phyloP scores from a whole-genome alignment of 1,139 yeast species.

The Oligophagozyma castellii region DNA sequence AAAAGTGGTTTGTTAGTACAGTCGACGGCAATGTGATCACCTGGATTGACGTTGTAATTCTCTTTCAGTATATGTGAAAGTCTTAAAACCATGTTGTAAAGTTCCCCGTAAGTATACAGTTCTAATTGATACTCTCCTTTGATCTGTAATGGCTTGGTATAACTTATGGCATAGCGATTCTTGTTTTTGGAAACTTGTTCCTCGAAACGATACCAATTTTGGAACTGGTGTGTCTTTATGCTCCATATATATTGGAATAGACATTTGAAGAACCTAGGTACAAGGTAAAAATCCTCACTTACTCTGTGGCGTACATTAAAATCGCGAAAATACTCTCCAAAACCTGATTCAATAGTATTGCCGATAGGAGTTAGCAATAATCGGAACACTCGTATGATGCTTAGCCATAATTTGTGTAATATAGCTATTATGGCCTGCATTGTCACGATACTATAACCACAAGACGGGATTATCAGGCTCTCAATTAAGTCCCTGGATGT shows the following conservation, averaged over 20 bases:
- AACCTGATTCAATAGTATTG: constrained; percentile 6
- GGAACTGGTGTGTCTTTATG: constrained; percentile 34
- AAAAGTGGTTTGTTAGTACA: constrained; percentile 78
- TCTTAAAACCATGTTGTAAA: constrained; percentile 50
- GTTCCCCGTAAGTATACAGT: constrained; percentile 50
- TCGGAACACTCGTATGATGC: constrained; percentile 9
- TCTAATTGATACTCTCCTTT: constrained; percentile 48
- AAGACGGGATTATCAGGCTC: too few relatives aligned
- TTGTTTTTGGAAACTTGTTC: constrained; percentile 36
- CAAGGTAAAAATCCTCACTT: constrained; percentile 39
- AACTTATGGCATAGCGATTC: constrained; percentile 42
- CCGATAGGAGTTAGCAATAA: constrained; percentile 10
- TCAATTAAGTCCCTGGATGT: too few relatives aligned
- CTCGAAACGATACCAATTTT: constrained; percentile 58
- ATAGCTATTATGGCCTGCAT: too few relatives aligned
- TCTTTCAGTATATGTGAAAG: constrained; percentile 50
- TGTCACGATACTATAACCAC: too few relatives aligned
- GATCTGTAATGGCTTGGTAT: constrained; percentile 39
- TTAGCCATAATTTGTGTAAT: constrained; percentile 6
- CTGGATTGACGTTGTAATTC: constrained; percentile 50
- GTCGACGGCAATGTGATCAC: constrained; percentile 64
- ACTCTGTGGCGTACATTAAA: constrained; percentile 41
- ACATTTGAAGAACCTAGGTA: constrained; percentile 30
- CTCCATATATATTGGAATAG: constrained; percentile 34
- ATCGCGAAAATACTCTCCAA: constrained; percentile 11